These are phyloP conservation scores for Porpolomopsis calyptriformis DNA, from an alignment of 768 basidiomycete species.

Conservation along the genomic window DNA sequence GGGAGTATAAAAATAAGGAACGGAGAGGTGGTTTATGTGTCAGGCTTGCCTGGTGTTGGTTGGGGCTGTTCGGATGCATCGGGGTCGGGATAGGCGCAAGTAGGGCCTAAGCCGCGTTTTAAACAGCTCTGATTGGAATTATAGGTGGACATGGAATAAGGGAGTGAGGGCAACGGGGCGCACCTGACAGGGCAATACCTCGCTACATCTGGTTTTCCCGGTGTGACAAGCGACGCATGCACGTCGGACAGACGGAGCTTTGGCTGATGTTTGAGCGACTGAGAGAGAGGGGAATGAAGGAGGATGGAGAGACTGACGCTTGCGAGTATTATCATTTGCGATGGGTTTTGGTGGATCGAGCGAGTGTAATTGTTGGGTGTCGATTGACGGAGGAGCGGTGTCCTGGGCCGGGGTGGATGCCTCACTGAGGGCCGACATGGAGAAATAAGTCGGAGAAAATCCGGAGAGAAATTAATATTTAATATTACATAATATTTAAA, in stretches of 20 bases:
- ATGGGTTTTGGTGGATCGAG: slow-evolving; percentile 25
- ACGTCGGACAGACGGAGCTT: slow-evolving; percentile 71
- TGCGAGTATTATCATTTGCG: slow-evolving; percentile 37
- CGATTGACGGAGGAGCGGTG: slow-evolving; percentile 38
- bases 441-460: slow-evolving; percentile 16
- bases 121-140: slow-evolving; percentile 52
- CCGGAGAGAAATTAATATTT: background rate
- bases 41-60: slow-evolving; percentile 28
- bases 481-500: too few relatives aligned
- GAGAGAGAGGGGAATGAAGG: background rate
- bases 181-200: slow-evolving; percentile 75
- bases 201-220: slow-evolving; percentile 76
- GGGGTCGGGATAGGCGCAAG: slow-evolving; percentile 72
- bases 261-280: slow-evolving; percentile 35
- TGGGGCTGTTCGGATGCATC: slow-evolving; percentile 42
- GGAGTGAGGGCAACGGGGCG: slow-evolving; percentile 5
- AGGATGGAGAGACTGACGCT: slow-evolving; percentile 41
- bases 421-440: slow-evolving; percentile 70
- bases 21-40: slow-evolving; percentile 10
- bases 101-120: slow-evolving; percentile 62
- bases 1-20: slow-evolving; percentile 15
- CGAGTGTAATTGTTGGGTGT: slow-evolving; percentile 52
- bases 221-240: slow-evolving; percentile 75
- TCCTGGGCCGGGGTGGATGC: slow-evolving; percentile 53
- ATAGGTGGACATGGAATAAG: slow-evolving; percentile 4